Evolutionary conservation across 1,284 basidiomycete genomes (phyloP).

Genomic region (Trametes hirsuta): DNA sequence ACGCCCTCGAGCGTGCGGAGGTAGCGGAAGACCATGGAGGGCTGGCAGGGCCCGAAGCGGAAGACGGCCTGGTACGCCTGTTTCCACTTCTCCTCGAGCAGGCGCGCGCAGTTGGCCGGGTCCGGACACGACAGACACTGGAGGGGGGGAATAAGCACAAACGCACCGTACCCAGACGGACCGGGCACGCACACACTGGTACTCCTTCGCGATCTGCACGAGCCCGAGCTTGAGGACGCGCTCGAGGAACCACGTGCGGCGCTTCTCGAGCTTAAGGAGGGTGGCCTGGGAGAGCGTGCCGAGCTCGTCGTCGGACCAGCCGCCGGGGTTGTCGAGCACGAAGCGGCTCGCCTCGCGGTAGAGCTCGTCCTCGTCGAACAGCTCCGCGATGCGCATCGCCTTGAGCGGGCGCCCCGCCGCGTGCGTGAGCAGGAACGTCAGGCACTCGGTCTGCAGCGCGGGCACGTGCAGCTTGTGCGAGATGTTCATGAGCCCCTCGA

Average conservation of each 20-base stretch:
- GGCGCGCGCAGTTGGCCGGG: constrained; percentile 73
- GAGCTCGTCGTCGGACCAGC: constrained; percentile 83
- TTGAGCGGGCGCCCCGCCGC: constrained; percentile 90
- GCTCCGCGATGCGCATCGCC: constrained; percentile 87
- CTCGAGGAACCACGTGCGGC: constrained; percentile 93
- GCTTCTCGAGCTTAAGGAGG: constrained; percentile 84
- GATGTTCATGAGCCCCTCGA: constrained; percentile 86
- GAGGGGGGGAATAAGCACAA: constrained; percentile 15
- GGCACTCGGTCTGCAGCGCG: constrained; percentile 77
- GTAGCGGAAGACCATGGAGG: constrained; percentile 89
- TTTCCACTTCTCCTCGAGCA: constrained; percentile 93
- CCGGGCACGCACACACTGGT: constrained; percentile 71
- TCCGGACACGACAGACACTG: constrained; percentile 88
- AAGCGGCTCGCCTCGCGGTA: constrained; percentile 90
- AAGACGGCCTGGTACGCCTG: constrained; percentile 87
- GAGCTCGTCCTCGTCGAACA: constrained; percentile 85
- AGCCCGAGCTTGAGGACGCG: constrained; percentile 90
- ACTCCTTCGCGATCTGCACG: constrained; percentile 86
- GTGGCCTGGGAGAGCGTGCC: constrained; percentile 80
- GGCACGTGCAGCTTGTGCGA: constrained; percentile 85
- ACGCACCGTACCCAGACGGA: neutral
- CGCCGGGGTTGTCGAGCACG: constrained; percentile 87
- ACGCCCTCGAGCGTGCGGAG: constrained; percentile 81
- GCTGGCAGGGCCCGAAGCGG: constrained; percentile 87
- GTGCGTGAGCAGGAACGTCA: constrained; percentile 86